phyloP scores from a whole-genome alignment of 371 early-diverging fungal genomes.

The Gilbertella persicaria region DNA sequence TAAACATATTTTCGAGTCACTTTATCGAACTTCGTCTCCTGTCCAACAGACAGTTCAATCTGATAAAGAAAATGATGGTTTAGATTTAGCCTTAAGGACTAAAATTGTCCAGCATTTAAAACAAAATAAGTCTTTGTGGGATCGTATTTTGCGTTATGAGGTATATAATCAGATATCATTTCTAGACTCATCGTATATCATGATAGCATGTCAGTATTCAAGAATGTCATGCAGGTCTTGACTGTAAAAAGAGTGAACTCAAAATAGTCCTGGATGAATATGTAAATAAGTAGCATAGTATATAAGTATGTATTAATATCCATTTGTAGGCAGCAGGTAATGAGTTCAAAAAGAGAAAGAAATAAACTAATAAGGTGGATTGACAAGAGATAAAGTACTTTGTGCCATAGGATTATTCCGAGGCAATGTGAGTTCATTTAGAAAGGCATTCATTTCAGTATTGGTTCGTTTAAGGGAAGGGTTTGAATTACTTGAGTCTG shows the following conservation, averaged over 20 bases:
- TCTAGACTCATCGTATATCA: too few relatives aligned
- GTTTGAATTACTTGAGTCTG: conserved; percentile 17
- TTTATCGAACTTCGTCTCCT: background rate
- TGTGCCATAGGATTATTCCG: background rate
- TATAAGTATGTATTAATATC: background rate
- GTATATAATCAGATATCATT: conserved; percentile 7
- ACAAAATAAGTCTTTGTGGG: background rate
- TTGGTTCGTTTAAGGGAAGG: background rate
- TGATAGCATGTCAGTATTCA: conserved; percentile 5
- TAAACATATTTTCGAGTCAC: background rate
- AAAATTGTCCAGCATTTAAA: conserved; percentile 5
- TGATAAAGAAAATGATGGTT: background rate
- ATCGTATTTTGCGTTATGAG: conserved; percentile 1
- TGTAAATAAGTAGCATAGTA: background rate
- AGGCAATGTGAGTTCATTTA: conserved; percentile 13
- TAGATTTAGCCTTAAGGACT: background rate
- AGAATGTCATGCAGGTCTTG: conserved; percentile 2
- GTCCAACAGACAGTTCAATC: background rate
- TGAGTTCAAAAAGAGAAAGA: background rate
- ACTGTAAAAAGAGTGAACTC: conserved; percentile 2
- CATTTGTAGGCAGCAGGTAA: background rate
- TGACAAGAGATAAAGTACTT: conserved; percentile 22
- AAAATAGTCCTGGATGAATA: conserved; percentile 1
- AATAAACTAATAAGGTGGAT: conserved; percentile 29
- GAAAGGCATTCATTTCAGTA: conserved; percentile 16